A percentile compares a stretch with the other conserved stretches of the same genome.
These are phyloP conservation scores for Artemisia princeps DNA, from an alignment of 140 eudicot species.

Conservation along the genomic window DNA sequence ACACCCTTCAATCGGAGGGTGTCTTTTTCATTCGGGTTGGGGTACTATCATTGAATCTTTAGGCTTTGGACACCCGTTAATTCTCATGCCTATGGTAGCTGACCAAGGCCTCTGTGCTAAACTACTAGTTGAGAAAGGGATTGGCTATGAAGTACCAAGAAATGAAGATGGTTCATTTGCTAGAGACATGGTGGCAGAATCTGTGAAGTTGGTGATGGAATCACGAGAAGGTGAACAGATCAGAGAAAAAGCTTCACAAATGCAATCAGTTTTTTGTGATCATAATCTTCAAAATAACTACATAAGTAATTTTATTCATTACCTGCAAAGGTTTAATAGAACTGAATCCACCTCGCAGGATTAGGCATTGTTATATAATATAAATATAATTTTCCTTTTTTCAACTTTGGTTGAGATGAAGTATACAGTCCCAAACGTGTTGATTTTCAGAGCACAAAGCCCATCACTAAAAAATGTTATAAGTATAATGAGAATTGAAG, in stretches of 20 bases:
- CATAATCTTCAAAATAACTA: constrained; percentile 31
- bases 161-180: constrained; percentile 48
- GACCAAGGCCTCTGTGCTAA: constrained; percentile 53
- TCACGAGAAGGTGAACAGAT: constrained; percentile 33
- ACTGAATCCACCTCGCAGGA: constrained; percentile 6
- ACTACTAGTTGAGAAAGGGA: constrained; percentile 38
- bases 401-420: background rate
- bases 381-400: background rate
- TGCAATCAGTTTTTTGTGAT: constrained; percentile 30
- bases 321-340: constrained; percentile 21
- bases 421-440: background rate
- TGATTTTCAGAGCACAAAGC: background rate
- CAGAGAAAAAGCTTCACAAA: constrained; percentile 36
- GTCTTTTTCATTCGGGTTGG: constrained; percentile 55
- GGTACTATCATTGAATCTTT: constrained; percentile 42
- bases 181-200: constrained; percentile 33
- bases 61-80: constrained; percentile 42
- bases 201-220: constrained; percentile 42
- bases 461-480: background rate
- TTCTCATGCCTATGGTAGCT: constrained; percentile 49
- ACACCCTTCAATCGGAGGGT: constrained; percentile 54
- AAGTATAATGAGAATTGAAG: too few relatives aligned
- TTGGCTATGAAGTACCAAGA: constrained; percentile 53
- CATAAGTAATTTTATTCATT: constrained; percentile 27
- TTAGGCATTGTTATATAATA: background rate